A percentile compares a stretch with the other conserved stretches of the same genome.
Evolutionary conservation across 345 rosid species (phyloP).

Genomic region (Erodium maritimum): DNA sequence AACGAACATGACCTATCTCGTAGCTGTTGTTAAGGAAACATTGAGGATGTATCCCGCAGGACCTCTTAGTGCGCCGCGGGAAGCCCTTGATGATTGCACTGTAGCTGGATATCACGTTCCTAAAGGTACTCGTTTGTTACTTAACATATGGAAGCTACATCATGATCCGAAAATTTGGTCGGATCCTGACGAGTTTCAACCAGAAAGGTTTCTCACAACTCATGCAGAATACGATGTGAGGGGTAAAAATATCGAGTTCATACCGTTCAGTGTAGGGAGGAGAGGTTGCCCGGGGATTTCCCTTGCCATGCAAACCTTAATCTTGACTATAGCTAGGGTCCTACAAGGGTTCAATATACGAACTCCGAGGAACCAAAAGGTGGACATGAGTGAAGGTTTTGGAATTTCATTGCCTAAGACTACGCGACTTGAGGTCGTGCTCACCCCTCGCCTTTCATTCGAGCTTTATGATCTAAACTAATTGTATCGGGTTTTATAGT

Average conservation of each 20-base stretch:
- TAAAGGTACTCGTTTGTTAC: slow-evolving; percentile 10
- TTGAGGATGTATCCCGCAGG: slow-evolving; percentile 13
- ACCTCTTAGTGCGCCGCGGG: slow-evolving; percentile 10
- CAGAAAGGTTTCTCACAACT: slow-evolving; percentile 20
- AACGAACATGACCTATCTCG: not conserved
- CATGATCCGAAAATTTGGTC: slow-evolving; percentile 12
- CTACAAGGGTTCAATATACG: slow-evolving; percentile 15
- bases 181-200: slow-evolving; percentile 14
- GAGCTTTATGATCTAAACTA: too few relatives aligned
- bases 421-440: slow-evolving; percentile 14
- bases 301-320: slow-evolving; percentile 13
- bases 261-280: slow-evolving; percentile 24
- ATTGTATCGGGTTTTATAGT: too few relatives aligned
- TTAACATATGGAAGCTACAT: too few relatives aligned
- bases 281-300: slow-evolving; percentile 25
- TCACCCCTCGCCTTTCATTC: slow-evolving; percentile 11
- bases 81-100: slow-evolving; percentile 7
- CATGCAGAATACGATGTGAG: slow-evolving; percentile 9
- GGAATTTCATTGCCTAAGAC: slow-evolving; percentile 15
- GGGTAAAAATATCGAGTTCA: slow-evolving; percentile 16
- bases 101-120: slow-evolving; percentile 6
- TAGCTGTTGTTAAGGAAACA: slow-evolving; percentile 17
- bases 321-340: slow-evolving; percentile 16
- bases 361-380: slow-evolving; percentile 1
- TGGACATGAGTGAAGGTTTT: slow-evolving; percentile 18